phyloP scores from a whole-genome alignment of 176 grass and related monocot genomes.

The Hyparrhenia diplandra region DNA sequence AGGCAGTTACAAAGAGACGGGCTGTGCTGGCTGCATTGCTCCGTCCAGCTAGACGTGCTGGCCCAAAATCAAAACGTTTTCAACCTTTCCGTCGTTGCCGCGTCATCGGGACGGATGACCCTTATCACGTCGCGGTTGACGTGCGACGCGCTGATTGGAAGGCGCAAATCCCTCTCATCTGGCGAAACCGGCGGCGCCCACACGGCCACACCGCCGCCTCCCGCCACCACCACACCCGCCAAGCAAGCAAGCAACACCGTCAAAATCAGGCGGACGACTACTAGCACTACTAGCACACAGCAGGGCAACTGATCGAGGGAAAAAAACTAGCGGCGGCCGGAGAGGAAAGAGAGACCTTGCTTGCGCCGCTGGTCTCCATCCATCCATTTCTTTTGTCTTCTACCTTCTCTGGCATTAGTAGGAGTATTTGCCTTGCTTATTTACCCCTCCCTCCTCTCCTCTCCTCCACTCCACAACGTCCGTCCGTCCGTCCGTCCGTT shows the following conservation, averaged over 20 bases:
- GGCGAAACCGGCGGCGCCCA: background rate
- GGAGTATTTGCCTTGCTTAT: background rate
- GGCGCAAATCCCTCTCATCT: conserved; percentile 21
- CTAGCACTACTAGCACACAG: too few species aligned
- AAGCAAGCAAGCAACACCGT: background rate
- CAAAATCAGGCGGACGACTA: background rate
- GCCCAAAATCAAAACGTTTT: background rate
- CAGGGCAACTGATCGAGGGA: background rate
- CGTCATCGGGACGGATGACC: background rate
- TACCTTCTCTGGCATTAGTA: background rate
- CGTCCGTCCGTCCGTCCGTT: too few species aligned
- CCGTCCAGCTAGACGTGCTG: too few species aligned
- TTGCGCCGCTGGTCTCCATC: background rate
- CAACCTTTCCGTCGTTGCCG: background rate
- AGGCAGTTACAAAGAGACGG: too few species aligned
- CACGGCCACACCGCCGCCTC: background rate
- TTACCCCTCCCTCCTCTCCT: background rate
- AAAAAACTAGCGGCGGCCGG: background rate
- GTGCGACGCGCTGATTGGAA: conserved; percentile 2
- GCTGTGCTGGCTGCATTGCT: too few species aligned
- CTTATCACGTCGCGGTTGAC: conserved; percentile 24
- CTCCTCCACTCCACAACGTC: background rate
- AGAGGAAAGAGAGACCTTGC: background rate
- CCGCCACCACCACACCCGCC: background rate
- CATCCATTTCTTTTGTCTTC: background rate